Percentiles rank a stretch among this genome's conserved stretches.
Conservation (phyloP, 2,329 filamentous ascomycete genomes). For the Botryosphaeria dothidea region DNA sequence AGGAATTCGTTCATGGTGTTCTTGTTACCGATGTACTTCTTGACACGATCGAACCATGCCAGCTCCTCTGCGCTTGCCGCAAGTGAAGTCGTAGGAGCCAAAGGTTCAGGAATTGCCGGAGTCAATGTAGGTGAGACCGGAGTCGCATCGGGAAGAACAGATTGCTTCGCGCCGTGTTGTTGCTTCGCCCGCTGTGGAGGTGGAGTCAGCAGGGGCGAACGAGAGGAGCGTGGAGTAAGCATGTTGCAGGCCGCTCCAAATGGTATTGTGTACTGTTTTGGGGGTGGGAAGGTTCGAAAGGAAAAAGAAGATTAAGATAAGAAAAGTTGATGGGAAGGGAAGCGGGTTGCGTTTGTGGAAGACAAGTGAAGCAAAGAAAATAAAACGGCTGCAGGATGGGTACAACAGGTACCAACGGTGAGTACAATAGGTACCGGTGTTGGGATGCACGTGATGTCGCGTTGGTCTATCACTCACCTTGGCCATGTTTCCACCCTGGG, state of each 20-base stretch:
- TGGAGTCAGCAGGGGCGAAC: not conserved
- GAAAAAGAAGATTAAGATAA: too few species aligned
- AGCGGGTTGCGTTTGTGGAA: not conserved
- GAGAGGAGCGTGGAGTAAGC: not conserved
- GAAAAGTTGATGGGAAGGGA: too few species aligned
- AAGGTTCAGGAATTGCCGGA: conserved; percentile 82
- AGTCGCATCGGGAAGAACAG: conserved; percentile 57
- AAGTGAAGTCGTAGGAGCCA: conserved; percentile 72
- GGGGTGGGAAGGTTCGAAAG: too few species aligned
- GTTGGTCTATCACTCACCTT: conserved; percentile 29
- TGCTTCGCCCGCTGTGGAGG: conserved; percentile 67
- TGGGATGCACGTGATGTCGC: too few species aligned
- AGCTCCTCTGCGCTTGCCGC: conserved; percentile 84
- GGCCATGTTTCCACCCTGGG: conserved; percentile 31
- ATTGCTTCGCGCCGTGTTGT: conserved; percentile 62
- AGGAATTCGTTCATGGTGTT: conserved; percentile 93
- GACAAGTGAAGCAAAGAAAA: too few species aligned
- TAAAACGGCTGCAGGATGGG: too few species aligned
- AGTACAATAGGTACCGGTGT: not conserved
- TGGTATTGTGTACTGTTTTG: too few species aligned
- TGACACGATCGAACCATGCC: conserved; percentile 91
- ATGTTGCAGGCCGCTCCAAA: too few species aligned
- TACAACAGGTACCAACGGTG: not conserved
- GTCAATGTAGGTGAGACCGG: conserved; percentile 83
- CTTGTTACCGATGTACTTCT: conserved; percentile 93